A percentile compares a stretch with the other conserved stretches of the same genome.
These are phyloP conservation scores for Debaryomyces prosopidis DNA, from an alignment of 805 yeast species.

Conservation along the genomic window DNA sequence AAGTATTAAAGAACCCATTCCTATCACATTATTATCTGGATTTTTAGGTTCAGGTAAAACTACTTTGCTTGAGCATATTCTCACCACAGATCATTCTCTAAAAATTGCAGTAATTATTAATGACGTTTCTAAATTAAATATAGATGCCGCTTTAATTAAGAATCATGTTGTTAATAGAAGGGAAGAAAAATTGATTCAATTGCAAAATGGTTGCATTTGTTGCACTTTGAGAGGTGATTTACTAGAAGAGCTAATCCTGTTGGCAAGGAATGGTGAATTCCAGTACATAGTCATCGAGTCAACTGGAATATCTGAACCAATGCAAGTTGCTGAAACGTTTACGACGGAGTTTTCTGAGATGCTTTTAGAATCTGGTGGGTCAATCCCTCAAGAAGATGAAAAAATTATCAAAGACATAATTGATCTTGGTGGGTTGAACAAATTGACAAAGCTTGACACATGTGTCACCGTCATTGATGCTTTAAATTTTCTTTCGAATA, in stretches of 20 bases:
- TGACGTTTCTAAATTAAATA: slow-evolving; percentile 44
- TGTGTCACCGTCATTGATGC: slow-evolving; percentile 50
- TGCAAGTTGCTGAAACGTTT: slow-evolving; percentile 53
- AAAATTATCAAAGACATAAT: slow-evolving; percentile 24
- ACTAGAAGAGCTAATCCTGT: slow-evolving; percentile 39
- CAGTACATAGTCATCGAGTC: slow-evolving; percentile 47
- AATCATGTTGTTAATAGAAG: slow-evolving; percentile 40
- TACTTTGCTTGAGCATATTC: slow-evolving; percentile 44
- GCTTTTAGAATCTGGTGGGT: slow-evolving; percentile 24
- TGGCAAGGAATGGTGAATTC: slow-evolving; percentile 34
- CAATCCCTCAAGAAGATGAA: slow-evolving; percentile 16
- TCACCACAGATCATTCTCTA: slow-evolving; percentile 38
- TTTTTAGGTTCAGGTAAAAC: slow-evolving; percentile 50
- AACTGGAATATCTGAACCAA: slow-evolving; percentile 50
- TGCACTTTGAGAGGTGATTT: slow-evolving; percentile 49
- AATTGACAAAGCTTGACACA: slow-evolving; percentile 42
- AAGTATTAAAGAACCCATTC: slow-evolving; percentile 27
- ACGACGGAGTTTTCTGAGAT: slow-evolving; percentile 41
- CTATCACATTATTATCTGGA: slow-evolving; percentile 48
- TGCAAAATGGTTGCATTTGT: slow-evolving; percentile 51
- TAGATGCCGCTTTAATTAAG: slow-evolving; percentile 43
- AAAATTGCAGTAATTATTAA: slow-evolving; percentile 48
- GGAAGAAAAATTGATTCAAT: slow-evolving; percentile 44
- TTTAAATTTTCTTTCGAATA: slow-evolving; percentile 38
- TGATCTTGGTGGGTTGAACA: slow-evolving; percentile 40